These are phyloP conservation scores for Geotrichum reessii DNA, from an alignment of 1,139 yeast species.

Conservation along the genomic window DNA sequence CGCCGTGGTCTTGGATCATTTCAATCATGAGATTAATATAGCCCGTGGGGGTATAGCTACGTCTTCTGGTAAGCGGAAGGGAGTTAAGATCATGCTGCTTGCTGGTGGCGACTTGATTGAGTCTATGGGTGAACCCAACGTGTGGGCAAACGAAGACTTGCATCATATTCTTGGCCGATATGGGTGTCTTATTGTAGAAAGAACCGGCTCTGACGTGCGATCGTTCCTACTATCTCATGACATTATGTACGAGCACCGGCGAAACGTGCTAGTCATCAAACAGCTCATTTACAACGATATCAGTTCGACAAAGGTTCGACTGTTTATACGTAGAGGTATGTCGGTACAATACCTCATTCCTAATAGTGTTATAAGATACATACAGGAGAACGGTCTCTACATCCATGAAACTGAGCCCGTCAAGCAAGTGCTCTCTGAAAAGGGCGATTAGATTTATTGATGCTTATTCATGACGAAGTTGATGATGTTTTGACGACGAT, in stretches of 20 bases:
- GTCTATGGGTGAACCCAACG: conserved; percentile 99
- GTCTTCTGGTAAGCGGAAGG: conserved; percentile 67
- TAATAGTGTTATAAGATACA: conserved; percentile 88
- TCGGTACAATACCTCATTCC: conserved; percentile 92
- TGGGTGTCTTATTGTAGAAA: conserved; percentile 92
- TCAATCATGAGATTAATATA: conserved; percentile 89
- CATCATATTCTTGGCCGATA: conserved; percentile 93
- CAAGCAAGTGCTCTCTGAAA: conserved; percentile 64
- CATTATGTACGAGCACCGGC: conserved; percentile 92
- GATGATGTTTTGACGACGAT: neutral
- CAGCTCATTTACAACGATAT: conserved; percentile 95
- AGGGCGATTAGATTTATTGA: conserved; percentile 25
- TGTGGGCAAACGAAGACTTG: conserved; percentile 94
- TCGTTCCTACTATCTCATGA: conserved; percentile 88
- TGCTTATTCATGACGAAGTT: neutral
- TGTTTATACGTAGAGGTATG: conserved; percentile 91
- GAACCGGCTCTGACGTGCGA: conserved; percentile 95
- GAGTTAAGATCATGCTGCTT: conserved; percentile 88
- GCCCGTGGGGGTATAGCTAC: conserved; percentile 81
- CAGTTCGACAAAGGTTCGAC: conserved; percentile 86
- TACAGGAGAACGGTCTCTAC: conserved; percentile 85
- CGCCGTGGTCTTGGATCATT: conserved; percentile 92
- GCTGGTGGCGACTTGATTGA: conserved; percentile 98
- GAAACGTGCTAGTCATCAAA: conserved; percentile 88
- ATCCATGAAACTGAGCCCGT: conserved; percentile 87